Evolutionary conservation across 257 asterid species (phyloP), one percentile per base, ranked within the genome.

Genomic region (Gentiana straminea): DNA sequence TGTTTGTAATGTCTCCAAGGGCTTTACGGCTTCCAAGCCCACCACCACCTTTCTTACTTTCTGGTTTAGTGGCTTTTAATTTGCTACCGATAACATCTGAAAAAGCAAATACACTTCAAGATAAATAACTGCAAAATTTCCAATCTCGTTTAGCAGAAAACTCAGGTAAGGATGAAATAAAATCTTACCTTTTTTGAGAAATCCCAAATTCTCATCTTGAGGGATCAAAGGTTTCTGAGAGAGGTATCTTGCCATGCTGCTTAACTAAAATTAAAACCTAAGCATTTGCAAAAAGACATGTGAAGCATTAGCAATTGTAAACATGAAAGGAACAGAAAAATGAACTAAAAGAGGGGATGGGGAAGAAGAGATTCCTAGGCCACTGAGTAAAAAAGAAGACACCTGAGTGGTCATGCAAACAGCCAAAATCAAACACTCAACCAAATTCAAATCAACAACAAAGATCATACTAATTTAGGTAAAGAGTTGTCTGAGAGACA

Each of bases 1-100:
- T 85, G 79, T 85, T 85, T 50, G 94, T 80, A 60, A 85, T 85
- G 68, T 82, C 94, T 56, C 74, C 78, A 50, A 84, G 80, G 64
- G 88, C 86, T 69, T 76, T 74, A 60, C 94, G 94, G 51, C 60
- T 66, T 68, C 79, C 76, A n/a, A 63, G 61, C 38, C 65, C 73
- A 57, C 57, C 56, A 54, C 76, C 84, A 63, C 72, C 76, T 66
- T 73, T 84, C 69, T 74, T 76, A 34, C 64, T 50, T 13, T 68
- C 65, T 4, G 61, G 65, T 59, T 68, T 75, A 57, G 80, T 63
- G 61, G 55, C 69, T 76, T 74, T 75, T 49, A 78, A 63, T 74
- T 70, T 78, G 48, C 67, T 72, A 43, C 7, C 53, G 64, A 38
- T 48, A 64, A 48, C 13, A 56, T 71, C 71, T 79, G 86, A 78